Base-by-base conservation (phyloP, 2,329 filamentous ascomycete genomes). In the Achaetomium macrosporum region DNA sequence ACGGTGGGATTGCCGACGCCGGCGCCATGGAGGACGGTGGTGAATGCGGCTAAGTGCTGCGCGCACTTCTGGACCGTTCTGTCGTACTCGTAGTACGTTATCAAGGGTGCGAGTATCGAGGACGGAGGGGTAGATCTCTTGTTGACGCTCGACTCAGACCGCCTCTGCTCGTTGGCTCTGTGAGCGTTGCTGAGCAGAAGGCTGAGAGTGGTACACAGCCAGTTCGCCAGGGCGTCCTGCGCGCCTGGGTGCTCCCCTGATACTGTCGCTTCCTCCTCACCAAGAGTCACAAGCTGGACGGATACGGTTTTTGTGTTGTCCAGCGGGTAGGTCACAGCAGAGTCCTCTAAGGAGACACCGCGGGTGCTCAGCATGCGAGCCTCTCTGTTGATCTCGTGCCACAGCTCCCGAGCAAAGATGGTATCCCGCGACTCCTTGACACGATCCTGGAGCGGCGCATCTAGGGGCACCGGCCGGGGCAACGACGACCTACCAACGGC, bases 301-400 rank as follows among this genome's bases (percentile, higher is more conserved):
- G 83, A 70, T 13, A 92, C 71, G 19, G 78, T 77, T n/a, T 77
- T 75, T 3, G 74, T 68, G 1, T 74, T 63, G n/a, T 76, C 73
- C 1, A 82, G 66, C 3, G 76, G 71, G 61, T 83, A 81, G 10
- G 74, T 73, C 40, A 90, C 74, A 3, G 75, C 70, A 25, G 79
- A 72, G 13, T 78, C 82, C 35, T 81, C 76, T 13, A 84, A 78
- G 25, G 77, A 78, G 12, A 96, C 84, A 10, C 85, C 82, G 55
- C 88, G 13, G 12, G 35, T 84, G 11, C 84, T 82, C 3, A 85
- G 77, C 19, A 78, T 77, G 15, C 90, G 85, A 0, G 87, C 84
- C 69, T 99, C 93, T 16, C 89, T 80, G 48, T 85, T 84, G 55
- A 97, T 76, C 69, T 99, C 93, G 61, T 95, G 84, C 78, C 90